Evolutionary conservation across 2,329 filamentous ascomycete genomes (phyloP).

Genomic region (Colletotrichum lini): DNA sequence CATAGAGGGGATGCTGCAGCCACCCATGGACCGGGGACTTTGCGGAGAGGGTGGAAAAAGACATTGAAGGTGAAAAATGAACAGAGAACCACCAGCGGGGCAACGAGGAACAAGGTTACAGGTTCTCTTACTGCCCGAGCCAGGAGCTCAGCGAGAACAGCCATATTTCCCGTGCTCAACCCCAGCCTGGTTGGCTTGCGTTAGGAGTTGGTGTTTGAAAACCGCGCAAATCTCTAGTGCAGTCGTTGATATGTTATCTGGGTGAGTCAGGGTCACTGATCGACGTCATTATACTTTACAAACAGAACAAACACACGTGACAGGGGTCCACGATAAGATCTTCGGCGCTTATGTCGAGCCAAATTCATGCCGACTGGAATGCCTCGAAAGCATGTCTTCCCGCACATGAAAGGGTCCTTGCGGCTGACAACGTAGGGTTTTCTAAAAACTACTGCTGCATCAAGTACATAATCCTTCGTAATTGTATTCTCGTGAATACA

Average conservation of each 20-base stretch:
- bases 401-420: too few species aligned
- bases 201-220: too few species aligned
- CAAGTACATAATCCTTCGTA: too few species aligned
- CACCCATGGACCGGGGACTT: slow-evolving; percentile 4
- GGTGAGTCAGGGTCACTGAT: background rate
- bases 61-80: background rate
- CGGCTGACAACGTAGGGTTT: too few species aligned
- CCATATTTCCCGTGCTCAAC: background rate
- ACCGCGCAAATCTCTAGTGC: background rate
- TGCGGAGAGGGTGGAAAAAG: slow-evolving; percentile 6
- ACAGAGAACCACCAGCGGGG: background rate
- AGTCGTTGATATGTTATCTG: too few species aligned
- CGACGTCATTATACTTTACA: background rate
- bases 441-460: too few species aligned
- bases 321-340: too few species aligned
- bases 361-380: too few species aligned
- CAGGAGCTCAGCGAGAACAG: background rate
- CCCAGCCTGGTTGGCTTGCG: background rate
- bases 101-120: background rate
- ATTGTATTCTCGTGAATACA: too few species aligned
- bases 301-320: too few species aligned
- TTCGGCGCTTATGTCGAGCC: too few species aligned
- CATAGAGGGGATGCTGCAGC: background rate
- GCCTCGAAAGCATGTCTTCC: too few species aligned
- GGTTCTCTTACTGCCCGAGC: background rate